Evolutionary conservation across 164 flowering plant species (phyloP), one percentile per base, ranked within the genome.

Genomic region (Macadamia tetraphylla): DNA sequence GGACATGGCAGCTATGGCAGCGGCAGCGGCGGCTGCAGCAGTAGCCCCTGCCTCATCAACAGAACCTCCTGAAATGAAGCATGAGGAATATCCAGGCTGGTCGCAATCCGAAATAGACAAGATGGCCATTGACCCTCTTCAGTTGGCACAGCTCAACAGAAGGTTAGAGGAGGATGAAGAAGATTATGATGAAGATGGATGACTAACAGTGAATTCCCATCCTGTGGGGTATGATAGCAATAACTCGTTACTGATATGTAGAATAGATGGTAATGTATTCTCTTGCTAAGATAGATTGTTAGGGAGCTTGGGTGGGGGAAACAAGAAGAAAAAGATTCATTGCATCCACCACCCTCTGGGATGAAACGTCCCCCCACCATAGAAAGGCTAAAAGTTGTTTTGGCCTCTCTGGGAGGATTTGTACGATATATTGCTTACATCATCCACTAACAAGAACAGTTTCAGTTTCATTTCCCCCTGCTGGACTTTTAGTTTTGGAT

Each of bases 151-250:
- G 14, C 74, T 88, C 17, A 73, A 82, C 49, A 76, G 76, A 49
- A 81, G 79, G 62, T 10, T 86, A 62, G 97, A 86, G 18, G 97
- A 93, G 75, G 94, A 92, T 1, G 97, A 92, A 32, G 98, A 92
- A 72, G 92, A 93, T 72, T 87, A 93, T 59, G 92, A 93, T 62
- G 98, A 88, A 67, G 98, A 93, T 77, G 91, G 84, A 67, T 91
- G 75, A 78, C 55, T 14, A 18, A 31, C 9, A n/a, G n/a, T 40
- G 43, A 56, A 44, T 53, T 5, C 13, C 9, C 40, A 18, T 40
- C 30, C 59, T 46, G 29, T 29, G n/a, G n/a, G 49, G 12, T 53
- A 1, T 58, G 10, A 17, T 59, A 69, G 67, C 30, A 18, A 29
- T 59, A 48, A 48, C 31, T 35, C 32, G 8, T 56, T 46, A 23